Base-by-base conservation (phyloP, 2,329 filamentous ascomycete species). In the Aureobasidium lini region DNA sequence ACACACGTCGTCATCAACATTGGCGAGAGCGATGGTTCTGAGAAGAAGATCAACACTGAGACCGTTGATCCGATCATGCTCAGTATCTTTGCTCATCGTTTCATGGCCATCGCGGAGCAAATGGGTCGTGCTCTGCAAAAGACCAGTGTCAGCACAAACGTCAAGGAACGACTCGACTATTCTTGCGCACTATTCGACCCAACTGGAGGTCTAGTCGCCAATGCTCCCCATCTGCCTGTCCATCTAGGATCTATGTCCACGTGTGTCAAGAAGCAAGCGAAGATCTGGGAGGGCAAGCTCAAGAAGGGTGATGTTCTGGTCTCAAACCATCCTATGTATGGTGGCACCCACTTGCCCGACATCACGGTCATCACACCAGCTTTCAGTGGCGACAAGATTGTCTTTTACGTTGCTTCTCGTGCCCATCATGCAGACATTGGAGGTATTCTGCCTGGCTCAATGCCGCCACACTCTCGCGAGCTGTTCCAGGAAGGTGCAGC, bases 1-100 rank as follows among this genome's bases (percentile, higher is more conserved):
- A 95, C 91, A 0, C 93, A 96, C 67, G 90, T 96, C 7, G 81
- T 96, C 6, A 92, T 96, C 68, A 90, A 96, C 64, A 82, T 94
- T 42, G 83, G 86, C 58, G 84, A 85, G 48, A 65, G 60, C 9
- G 75, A 81, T 69, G 62, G 69, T 57, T 63, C 78, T 69, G 73
- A 81, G 15, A 76, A 76, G 62, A 74, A 78, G 60, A 70, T 79
- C 40, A 74, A 73, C 50, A 78, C 77, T 13, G 78, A 78, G 44
- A 81, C 84, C 60, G 84, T 89, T 0, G 87, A 92, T 68, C 88
- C 88, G 0, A 88, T 92, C 64, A 80, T 89, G 74, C 79, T 93
- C 2, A 87, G 84, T 67, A 88, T 93, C 60, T 92, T 93, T 64
- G 87, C 86, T 0, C 88, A 92, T 69, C 81, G 89, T 7, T 93